Base-by-base conservation (phyloP, 257 asterid genomes). In the Fraxinus excelsior region DNA sequence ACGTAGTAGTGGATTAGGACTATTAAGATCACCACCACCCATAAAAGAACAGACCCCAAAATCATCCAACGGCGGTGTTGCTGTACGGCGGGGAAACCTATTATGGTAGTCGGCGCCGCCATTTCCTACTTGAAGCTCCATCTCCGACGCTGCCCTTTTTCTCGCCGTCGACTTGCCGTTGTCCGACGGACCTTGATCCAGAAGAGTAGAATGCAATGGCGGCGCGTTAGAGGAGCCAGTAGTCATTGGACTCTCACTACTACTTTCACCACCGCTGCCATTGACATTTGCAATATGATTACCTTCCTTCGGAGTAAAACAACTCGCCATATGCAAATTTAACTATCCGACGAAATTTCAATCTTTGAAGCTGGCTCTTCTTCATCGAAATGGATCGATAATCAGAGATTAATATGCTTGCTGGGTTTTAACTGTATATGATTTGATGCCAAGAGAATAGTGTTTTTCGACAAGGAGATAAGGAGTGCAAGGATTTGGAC, bases 71-170 rank as follows among this genome's bases (percentile, higher is more conserved):
- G 56, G 70, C 42, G 35, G 58, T 3, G 78, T 65, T 29, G 77
- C 74, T 1, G 85, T 78, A 2, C 92, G 96, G 37, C 96, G 97
- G 16, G 81, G 84, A 71, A 87, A 86, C 71, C 96, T 85, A 16
- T 76, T 62, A 23, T 82, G 72, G 28, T 75, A 62, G 32, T 62
- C 68, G 16, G 49, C 49, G 21, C 73, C 83, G 28, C 37, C 66
- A 32, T 74, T 80, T 9, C 75, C 78, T 3, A 75, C 6, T 23
- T 87, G 96, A 38, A 86, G 80, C 29, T 94, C 98, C 83, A 90
- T 84, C 80, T 94, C 95, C 7, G 97, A 90, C 2, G 97, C 98
- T 5, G 92, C 65, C 75, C 99, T 84, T 83, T 94, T 94, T 25
- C 99, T 87, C 12, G 85, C 89, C 91, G 90, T 84, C 76, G 51